These are phyloP conservation scores for Phytophthora niederhauseri DNA, from an alignment of 352 stramenopile genomes.

Conservation along the genomic window DNA sequence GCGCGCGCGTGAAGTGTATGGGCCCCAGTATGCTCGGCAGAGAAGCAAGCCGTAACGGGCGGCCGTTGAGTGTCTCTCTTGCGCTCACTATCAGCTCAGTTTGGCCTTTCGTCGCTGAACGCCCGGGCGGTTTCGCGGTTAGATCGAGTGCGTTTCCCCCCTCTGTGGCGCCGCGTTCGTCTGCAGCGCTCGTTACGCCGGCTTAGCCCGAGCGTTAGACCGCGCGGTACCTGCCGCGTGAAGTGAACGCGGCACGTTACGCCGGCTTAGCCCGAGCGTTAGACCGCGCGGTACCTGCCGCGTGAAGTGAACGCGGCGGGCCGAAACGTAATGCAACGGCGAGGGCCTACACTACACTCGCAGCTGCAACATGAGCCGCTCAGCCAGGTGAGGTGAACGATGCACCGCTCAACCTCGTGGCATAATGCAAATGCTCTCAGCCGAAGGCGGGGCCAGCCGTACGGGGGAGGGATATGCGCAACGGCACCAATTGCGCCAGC, in stretches of 20 bases:
- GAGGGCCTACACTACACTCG: too few species aligned
- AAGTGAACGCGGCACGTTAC: not conserved
- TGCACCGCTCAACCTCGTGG: not conserved
- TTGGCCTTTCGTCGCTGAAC: slow-evolving; percentile 18
- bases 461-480: not conserved
- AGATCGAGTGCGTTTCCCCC: not conserved
- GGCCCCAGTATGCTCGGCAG: slow-evolving; percentile 27
- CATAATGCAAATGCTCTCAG: not conserved
- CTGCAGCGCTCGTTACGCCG: not conserved
- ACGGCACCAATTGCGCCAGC: not conserved
- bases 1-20: slow-evolving; percentile 14
- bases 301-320: not conserved
- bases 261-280: not conserved
- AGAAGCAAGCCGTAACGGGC: slow-evolving; percentile 34
- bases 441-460: too few species aligned
- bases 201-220: not conserved
- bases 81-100: slow-evolving; percentile 1
- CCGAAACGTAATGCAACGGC: not conserved
- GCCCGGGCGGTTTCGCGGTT: too few species aligned
- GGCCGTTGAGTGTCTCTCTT: slow-evolving; percentile 32
- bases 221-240: not conserved
- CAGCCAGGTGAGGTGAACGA: not conserved
- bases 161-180: not conserved
- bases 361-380: not conserved
- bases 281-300: not conserved